phyloP scores from a whole-genome alignment of 306 rosid species.

The Cicer yamashitae region DNA sequence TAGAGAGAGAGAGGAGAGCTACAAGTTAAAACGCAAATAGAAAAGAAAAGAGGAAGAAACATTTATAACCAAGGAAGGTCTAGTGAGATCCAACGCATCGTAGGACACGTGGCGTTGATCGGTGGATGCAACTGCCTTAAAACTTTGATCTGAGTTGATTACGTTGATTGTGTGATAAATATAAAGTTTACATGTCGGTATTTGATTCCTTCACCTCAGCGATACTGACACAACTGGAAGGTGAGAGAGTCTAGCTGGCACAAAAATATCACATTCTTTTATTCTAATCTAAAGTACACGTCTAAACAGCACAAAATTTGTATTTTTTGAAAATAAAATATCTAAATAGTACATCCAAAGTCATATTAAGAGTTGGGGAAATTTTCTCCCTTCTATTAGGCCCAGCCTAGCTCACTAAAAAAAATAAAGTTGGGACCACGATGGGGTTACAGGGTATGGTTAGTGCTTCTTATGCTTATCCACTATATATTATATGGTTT shows the following conservation, averaged over 20 bases:
- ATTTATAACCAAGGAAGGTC: not conserved
- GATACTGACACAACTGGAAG: not conserved
- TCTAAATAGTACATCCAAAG: too few species aligned
- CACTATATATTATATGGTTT: too few species aligned
- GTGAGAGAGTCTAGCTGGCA: not conserved
- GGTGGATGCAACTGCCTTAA: not conserved
- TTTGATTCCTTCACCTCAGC: not conserved
- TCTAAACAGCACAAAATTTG: too few species aligned
- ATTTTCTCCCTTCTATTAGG: too few species aligned
- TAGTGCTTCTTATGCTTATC: too few species aligned
- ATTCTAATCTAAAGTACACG: too few species aligned
- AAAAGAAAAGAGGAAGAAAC: not conserved
- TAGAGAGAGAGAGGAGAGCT: not conserved
- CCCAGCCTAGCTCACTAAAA: too few species aligned
- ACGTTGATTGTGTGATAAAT: slow-evolving; percentile 57
- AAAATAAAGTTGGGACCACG: too few species aligned
- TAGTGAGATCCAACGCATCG: slow-evolving; percentile 57
- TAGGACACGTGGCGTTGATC: slow-evolving; percentile 49
- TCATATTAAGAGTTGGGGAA: too few species aligned
- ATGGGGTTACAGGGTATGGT: too few species aligned
- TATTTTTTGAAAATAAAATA: too few species aligned
- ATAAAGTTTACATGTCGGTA: slow-evolving; percentile 9
- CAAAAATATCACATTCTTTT: too few species aligned
- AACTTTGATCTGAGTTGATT: slow-evolving; percentile 10
- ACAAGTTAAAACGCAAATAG: not conserved